These are phyloP conservation scores for Solanum stenotomum DNA, from an alignment of 257 asterid species.

Conservation along the genomic window DNA sequence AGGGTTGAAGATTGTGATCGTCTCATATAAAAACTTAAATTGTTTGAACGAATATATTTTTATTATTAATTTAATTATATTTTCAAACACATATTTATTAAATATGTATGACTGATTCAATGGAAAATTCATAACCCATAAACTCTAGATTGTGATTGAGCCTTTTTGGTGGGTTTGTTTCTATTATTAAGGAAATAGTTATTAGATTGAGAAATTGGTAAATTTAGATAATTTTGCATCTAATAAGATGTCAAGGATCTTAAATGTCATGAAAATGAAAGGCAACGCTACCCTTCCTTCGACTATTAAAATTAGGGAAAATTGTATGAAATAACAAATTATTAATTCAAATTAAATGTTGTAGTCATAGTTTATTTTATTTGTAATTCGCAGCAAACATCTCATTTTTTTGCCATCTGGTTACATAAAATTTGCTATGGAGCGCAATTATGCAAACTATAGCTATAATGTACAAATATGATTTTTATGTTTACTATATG, in stretches of 20 bases:
- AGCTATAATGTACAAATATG: too few relatives aligned
- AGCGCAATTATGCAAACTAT: too few relatives aligned
- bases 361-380: too few relatives aligned
- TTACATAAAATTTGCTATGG: too few relatives aligned
- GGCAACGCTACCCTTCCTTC: not conserved
- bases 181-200: not conserved
- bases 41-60: not conserved
- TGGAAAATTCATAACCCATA: not conserved
- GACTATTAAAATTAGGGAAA: not conserved
- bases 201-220: not conserved
- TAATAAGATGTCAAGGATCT: not conserved
- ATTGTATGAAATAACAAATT: too few relatives aligned
- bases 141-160: not conserved
- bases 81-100: not conserved
- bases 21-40: too few relatives aligned
- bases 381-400: too few relatives aligned
- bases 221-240: not conserved
- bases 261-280: not conserved
- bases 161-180: not conserved
- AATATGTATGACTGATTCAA: not conserved
- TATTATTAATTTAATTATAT: not conserved
- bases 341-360: too few relatives aligned
- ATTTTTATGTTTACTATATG: too few relatives aligned
- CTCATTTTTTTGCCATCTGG: too few relatives aligned
- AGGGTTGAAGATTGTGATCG: not conserved